Evolutionary conservation across 176 grass and related monocot genomes (phyloP).

Genomic region (Zoysia japonica): DNA sequence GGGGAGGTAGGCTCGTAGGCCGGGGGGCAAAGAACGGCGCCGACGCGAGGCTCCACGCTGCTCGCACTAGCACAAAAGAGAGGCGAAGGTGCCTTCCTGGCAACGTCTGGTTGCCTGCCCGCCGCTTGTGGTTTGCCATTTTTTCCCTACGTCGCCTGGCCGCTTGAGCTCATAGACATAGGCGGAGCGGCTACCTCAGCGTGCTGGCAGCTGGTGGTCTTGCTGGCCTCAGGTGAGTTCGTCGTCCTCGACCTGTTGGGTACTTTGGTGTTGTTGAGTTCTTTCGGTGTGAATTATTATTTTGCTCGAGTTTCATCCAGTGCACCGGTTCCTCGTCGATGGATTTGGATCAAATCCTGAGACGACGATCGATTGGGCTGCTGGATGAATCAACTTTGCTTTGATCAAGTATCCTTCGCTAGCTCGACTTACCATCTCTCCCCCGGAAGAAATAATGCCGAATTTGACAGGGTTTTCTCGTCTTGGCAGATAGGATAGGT

Average conservation of each 20-base stretch:
- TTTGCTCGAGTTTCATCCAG: background rate
- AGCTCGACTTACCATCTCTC: background rate
- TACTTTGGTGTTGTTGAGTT: background rate
- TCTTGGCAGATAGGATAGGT: background rate
- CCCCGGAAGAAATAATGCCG: no score
- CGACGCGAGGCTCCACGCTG: constrained; percentile 20
- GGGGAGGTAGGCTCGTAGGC: background rate
- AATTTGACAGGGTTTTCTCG: background rate
- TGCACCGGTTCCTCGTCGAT: background rate
- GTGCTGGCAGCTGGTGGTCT: background rate
- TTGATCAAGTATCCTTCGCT: background rate
- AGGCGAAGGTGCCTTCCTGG: background rate
- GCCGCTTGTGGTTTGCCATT: background rate
- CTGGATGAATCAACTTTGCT: background rate
- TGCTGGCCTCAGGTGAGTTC: constrained; percentile 11
- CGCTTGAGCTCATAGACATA: background rate
- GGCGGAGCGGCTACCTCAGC: background rate
- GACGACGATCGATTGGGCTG: background rate
- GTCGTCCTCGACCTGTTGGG: no score
- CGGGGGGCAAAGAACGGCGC: constrained; percentile 21
- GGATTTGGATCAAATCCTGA: background rate
- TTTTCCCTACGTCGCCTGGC: background rate
- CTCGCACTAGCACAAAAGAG: constrained; percentile 17
- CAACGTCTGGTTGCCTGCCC: background rate
- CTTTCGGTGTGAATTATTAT: background rate